These are phyloP conservation scores for Coemansia sp. DNA, from an alignment of 192 early-diverging fungal genomes.

Conservation along the genomic window DNA sequence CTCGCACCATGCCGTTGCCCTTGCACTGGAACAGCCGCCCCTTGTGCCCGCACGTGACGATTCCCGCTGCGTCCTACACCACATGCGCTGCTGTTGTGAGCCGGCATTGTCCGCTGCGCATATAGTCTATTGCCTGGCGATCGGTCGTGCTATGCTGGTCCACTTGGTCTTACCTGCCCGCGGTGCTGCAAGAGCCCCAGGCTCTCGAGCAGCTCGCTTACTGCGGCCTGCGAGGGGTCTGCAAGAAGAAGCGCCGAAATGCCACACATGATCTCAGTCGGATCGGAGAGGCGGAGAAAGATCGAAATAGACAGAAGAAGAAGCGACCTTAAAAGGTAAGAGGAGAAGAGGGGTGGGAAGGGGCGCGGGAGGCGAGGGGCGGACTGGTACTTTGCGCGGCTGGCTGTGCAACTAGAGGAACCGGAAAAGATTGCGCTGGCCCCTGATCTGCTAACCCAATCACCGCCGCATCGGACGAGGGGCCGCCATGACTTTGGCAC, in stretches of 20 bases:
- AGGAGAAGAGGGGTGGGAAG: conserved; percentile 2
- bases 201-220: conserved; percentile 87
- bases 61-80: conserved; percentile 94
- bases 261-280: conserved; percentile 68
- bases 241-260: conserved; percentile 79
- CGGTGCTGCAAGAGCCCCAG: conserved; percentile 95
- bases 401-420: too few species aligned
- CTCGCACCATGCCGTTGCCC: conserved; percentile 98
- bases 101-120: neutral
- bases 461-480: too few species aligned
- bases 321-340: conserved; percentile 10
- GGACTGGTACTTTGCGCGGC: too few species aligned
- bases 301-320: neutral
- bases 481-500: too few species aligned
- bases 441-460: too few species aligned
- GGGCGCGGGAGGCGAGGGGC: neutral
- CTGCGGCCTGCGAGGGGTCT: conserved; percentile 66
- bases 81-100: too few species aligned
- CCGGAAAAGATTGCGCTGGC: too few species aligned
- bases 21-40: conserved; percentile 98
- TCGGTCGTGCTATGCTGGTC: too few species aligned
- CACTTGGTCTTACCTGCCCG: conserved; percentile 73
- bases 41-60: conserved; percentile 94
- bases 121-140: too few species aligned
- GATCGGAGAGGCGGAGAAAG: neutral